These are phyloP conservation scores for Metarhizium anisopliae DNA, from an alignment of 2,329 filamentous ascomycete genomes.

Conservation along the genomic window DNA sequence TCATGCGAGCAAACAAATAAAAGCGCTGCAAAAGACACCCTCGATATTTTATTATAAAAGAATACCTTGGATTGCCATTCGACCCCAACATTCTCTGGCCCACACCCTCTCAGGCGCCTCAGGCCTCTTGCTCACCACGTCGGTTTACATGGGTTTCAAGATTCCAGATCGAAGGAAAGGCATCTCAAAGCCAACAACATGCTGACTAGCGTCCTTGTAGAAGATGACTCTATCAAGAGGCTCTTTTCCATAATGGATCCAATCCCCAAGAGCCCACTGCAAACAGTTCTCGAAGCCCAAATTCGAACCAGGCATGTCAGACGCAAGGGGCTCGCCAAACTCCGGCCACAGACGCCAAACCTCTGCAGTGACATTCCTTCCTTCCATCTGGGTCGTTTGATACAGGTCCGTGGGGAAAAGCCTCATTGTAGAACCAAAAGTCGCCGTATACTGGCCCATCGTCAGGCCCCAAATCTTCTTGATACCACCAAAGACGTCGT, in stretches of 20 bases:
- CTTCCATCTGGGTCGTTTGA: constrained; percentile 6
- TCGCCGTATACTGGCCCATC: constrained; percentile 15
- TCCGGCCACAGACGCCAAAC: constrained; percentile 21
- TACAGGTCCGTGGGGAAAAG: constrained; percentile 17
- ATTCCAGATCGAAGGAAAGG: constrained; percentile 23
- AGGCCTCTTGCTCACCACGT: neutral
- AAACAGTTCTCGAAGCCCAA: constrained; percentile 17
- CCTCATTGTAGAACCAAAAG: constrained; percentile 11
- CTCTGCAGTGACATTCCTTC: constrained; percentile 10
- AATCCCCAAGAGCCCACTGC: constrained; percentile 24
- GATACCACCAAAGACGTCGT: constrained; percentile 13
- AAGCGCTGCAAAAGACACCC: too few species aligned
- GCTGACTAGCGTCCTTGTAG: constrained; percentile 14
- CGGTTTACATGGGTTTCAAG: constrained; percentile 4
- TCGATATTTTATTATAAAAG: too few species aligned
- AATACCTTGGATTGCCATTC: too few species aligned
- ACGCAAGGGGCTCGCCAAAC: constrained; percentile 5
- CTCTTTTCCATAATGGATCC: constrained; percentile 25
- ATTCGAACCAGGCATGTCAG: constrained; percentile 18
- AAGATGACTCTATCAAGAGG: constrained; percentile 24
- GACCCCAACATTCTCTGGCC: too few species aligned
- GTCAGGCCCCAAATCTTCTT: constrained; percentile 13
- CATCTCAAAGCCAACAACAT: constrained; percentile 22
- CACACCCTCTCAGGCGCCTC: too few species aligned
- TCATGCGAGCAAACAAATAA: too few species aligned